Base-by-base conservation (phyloP, 352 stramenopile genomes). In the Pythium phragmitis region DNA sequence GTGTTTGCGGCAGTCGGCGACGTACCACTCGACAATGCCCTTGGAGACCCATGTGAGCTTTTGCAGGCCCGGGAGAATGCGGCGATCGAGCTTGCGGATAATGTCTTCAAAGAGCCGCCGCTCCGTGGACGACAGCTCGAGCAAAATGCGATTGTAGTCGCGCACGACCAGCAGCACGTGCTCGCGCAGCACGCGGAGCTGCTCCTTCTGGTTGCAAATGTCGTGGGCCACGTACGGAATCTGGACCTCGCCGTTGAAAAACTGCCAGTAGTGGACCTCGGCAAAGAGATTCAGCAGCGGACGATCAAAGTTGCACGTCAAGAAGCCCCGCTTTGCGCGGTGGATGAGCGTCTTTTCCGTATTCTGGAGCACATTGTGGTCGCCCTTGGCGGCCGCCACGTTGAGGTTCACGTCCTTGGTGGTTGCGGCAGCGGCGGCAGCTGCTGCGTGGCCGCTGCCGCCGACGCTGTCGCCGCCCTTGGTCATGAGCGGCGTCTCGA, bases 181-280 rank as follows among this genome's bases (percentile, higher is more conserved):
- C 59, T 98, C 95, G 14, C 92, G 77, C 41, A 97, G 73, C 19
- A 97, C 77, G 7, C 92, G 87, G 2, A 98, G 68, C 50, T 97
- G 89, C 58, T 96, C 88, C 67, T 94, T 92, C 61, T 98, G 89
- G 63, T 97, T 98, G 65, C 88, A 98, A 49, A 98, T 97, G 60
- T 98, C 94, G 57, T 98, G 91, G 3, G 95, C 95, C 65, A 96
- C 89, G 74, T 98, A 98, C 21, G 95, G 95, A 46, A 98, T 97
- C 57, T 95, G 85, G 56, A 98, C 84, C 67, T 97, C 91, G n/a
- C 92, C 89, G 51, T 94, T 92, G 58, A 96, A 96, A 46, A 89
- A 92, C 69, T 95, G 86, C 89, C 88, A 95, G 41, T 95, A 93
- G 59, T 97, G 89, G 23, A 98, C 92, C 60, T 98, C 93, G 9